Evolutionary conservation across 1,139 yeast genomes (phyloP), one percentile per base, ranked within the genome.

Genomic region (Candida mesenterica): DNA sequence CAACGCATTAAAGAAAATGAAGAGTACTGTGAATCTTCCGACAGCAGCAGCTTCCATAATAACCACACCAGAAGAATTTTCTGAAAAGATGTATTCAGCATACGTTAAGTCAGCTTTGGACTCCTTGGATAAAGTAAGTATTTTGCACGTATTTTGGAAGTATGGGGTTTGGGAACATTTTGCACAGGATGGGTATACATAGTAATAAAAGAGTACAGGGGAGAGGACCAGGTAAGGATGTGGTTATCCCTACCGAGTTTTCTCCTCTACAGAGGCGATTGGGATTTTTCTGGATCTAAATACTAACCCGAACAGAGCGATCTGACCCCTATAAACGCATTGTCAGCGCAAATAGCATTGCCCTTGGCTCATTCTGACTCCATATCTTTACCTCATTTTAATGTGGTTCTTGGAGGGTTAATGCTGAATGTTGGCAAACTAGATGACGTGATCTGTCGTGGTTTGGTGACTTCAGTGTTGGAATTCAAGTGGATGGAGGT

Each of bases 31-130:
- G 9, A 19, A 19, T 9, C 22, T 19, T 19, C 22, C 22, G 6
- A 19, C 22, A 19, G 9, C 22, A 6, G 22, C 22, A 19, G 6
- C 22, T 19, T 6, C 22, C 22, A 9, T 15, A 5, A 15, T n/a
- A 5, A 7, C 17, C 5, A 15, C 15, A 12, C 14, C 28, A 14
- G 28, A 25, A 30, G 51, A 54, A 33, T 68, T 74, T 49, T 63
- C 76, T 26, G 77, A 73, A 37, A 72, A 77, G 54, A 72, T 83
- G 75, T 84, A 80, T 59, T 61, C 72, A 34, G 70, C 84, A 30
- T 77, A 74, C 53, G 79, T 84, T 22, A 75, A 72, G 46, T 74
- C 85, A 39, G 94, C 94, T 24, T 63, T 86, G 46, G 83, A 80
- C 35, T 77, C 83, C 38, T 65, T 83, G 51, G 89, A 82, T 43